Evolutionary conservation across 208 protist genomes (phyloP).

Genomic region (Trypanosomatidae sp.): DNA sequence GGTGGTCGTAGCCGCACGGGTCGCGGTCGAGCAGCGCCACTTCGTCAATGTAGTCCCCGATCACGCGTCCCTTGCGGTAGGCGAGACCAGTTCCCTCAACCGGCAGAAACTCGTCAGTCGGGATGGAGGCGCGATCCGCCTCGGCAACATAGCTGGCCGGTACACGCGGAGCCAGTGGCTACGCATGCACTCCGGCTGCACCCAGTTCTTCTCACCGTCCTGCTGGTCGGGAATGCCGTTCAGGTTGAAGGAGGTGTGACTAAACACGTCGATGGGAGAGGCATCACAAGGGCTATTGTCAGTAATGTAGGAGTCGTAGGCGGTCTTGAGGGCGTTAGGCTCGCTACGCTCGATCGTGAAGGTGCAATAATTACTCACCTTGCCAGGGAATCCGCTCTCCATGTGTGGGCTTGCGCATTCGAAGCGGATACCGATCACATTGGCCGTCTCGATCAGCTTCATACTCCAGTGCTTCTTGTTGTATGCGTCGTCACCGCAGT

Average conservation of each 20-base stretch:
- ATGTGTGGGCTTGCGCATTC: constrained; percentile 43
- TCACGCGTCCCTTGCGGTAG: constrained; percentile 31
- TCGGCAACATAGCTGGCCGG: constrained; percentile 32
- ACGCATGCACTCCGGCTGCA: constrained; percentile 28
- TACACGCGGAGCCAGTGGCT: constrained; percentile 51
- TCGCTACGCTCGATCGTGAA: constrained; percentile 42
- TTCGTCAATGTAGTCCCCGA: constrained; percentile 47
- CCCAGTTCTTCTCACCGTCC: constrained; percentile 18
- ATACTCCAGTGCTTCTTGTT: constrained; percentile 64
- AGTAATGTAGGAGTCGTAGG: constrained; percentile 38
- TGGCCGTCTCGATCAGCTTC: constrained; percentile 24
- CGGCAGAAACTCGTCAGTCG: constrained; percentile 40
- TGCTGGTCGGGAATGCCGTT: constrained; percentile 44
- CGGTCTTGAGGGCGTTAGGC: constrained; percentile 35
- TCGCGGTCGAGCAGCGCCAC: constrained; percentile 33
- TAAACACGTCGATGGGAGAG: constrained; percentile 53
- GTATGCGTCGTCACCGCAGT: constrained; percentile 59
- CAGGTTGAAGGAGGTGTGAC: constrained; percentile 68
- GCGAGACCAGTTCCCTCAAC: constrained; percentile 35
- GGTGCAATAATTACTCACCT: constrained; percentile 42
- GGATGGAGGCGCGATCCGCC: constrained; percentile 34
- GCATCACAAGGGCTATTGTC: constrained; percentile 36
- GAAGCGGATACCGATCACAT: constrained; percentile 27
- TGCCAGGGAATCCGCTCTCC: constrained; percentile 63
- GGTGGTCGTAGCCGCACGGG: constrained; percentile 65